Conservation (phyloP, 176 grass and related monocot genomes). For the Pharus latifolius region DNA sequence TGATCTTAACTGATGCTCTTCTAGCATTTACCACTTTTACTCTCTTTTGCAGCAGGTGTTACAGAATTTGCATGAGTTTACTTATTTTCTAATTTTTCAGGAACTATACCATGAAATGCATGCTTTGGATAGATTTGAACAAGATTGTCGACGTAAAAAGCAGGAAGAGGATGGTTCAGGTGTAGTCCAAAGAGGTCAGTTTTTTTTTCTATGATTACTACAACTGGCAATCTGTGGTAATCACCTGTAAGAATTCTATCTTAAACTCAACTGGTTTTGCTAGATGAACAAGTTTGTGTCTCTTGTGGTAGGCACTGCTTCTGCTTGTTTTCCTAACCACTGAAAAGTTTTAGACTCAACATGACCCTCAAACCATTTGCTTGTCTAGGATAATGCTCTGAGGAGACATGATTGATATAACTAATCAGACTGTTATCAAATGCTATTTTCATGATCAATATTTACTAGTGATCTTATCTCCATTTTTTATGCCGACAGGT, state of each 20-base stretch:
- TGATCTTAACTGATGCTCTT: background rate
- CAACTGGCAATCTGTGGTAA: background rate
- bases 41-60: slow-evolving; percentile 4
- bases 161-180: slow-evolving; percentile 68
- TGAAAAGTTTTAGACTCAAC: slow-evolving; percentile 1
- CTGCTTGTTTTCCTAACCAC: background rate
- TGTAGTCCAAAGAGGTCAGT: slow-evolving; percentile 69
- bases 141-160: slow-evolving; percentile 75
- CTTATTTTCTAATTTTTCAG: slow-evolving; percentile 27
- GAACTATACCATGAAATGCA: slow-evolving; percentile 98
- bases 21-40: background rate
- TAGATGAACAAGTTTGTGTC: background rate
- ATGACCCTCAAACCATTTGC: background rate
- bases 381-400: slow-evolving; percentile 9
- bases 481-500: too few relatives aligned
- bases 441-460: background rate
- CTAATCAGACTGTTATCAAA: background rate
- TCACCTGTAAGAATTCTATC: slow-evolving; percentile 5
- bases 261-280: background rate
- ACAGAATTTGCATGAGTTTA: background rate
- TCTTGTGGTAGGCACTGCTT: background rate
- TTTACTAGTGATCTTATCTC: background rate
- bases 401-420: background rate
- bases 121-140: slow-evolving; percentile 92
- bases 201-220: background rate